These are phyloP conservation scores for Spathaspora boniae DNA, from an alignment of 805 yeast species.

Conservation along the genomic window DNA sequence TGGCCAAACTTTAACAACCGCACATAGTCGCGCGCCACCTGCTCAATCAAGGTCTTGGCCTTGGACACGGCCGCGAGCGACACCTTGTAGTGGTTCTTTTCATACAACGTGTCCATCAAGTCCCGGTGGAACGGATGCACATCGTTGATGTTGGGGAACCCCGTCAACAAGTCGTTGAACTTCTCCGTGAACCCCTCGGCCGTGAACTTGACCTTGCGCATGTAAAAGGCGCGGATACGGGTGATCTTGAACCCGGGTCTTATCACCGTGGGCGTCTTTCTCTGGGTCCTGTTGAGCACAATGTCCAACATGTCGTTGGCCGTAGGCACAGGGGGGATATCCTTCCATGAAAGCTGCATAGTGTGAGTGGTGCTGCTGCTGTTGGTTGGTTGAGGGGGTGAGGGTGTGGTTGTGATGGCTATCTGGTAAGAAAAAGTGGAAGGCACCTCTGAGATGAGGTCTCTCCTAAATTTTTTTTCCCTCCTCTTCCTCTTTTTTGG, in stretches of 20 bases:
- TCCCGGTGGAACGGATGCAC: conserved; percentile 98
- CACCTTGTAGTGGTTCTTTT: conserved; percentile 96
- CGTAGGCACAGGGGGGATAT: conserved; percentile 91
- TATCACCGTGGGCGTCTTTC: conserved; percentile 98
- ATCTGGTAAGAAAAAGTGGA: background rate
- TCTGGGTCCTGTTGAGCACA: conserved; percentile 94
- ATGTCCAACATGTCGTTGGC: conserved; percentile 93
- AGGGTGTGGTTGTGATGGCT: background rate
- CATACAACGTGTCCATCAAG: conserved; percentile 95
- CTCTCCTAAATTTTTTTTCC: conserved; percentile 1
- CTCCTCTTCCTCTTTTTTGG: conserved; percentile 2
- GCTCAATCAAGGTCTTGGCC: conserved; percentile 92
- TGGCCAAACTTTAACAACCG: conserved; percentile 96
- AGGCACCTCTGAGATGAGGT: conserved; percentile 5
- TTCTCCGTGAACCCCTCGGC: conserved; percentile 96
- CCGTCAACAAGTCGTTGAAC: conserved; percentile 76
- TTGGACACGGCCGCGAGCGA: conserved; percentile 92
- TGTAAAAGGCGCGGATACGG: conserved; percentile 94
- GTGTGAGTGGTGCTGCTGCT: too few relatives aligned
- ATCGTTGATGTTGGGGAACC: conserved; percentile 95
- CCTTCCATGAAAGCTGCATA: conserved; percentile 98
- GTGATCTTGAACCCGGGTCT: conserved; percentile 95
- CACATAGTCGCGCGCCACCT: conserved; percentile 92
- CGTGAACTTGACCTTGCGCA: conserved; percentile 96
- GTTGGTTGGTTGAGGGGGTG: background rate